Evolutionary conservation across 164 flowering plant species (phyloP).

Genomic region (Berberis thunbergii): DNA sequence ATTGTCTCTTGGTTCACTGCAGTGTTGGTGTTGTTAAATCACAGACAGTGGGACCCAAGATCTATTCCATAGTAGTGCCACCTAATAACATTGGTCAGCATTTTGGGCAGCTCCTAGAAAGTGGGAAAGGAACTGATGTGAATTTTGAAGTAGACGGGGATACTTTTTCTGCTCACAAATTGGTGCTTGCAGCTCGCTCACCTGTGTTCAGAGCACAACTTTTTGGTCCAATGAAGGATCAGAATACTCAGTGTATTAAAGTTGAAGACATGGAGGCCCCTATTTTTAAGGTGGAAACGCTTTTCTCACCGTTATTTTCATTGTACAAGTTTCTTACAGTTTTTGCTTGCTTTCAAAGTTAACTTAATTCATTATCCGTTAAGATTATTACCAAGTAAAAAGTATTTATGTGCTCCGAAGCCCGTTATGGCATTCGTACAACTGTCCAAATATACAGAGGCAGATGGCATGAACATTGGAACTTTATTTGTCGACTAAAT

Average conservation of each 20-base stretch:
- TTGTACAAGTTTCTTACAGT: not conserved
- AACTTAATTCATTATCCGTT: no score
- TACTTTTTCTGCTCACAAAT: slow-evolving; percentile 61
- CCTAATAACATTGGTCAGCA: slow-evolving; percentile 61
- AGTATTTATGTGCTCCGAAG: no score
- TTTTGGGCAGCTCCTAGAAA: slow-evolving; percentile 70
- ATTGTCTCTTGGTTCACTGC: slow-evolving; percentile 67
- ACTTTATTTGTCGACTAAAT: no score
- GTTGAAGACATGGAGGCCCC: slow-evolving; percentile 85
- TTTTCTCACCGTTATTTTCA: not conserved
- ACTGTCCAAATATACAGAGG: no score
- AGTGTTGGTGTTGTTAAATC: slow-evolving; percentile 82
- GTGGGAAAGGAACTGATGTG: slow-evolving; percentile 68
- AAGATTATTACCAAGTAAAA: no score
- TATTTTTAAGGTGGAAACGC: slow-evolving; percentile 59
- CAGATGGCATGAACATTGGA: no score
- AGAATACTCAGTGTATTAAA: slow-evolving; percentile 39
- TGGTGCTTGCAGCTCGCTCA: slow-evolving; percentile 87
- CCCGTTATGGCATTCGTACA: no score
- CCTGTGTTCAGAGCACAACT: slow-evolving; percentile 92
- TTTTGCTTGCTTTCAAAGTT: not conserved
- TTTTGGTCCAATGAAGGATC: slow-evolving; percentile 57
- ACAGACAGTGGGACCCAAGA: slow-evolving; percentile 75
- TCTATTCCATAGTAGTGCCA: slow-evolving; percentile 56
- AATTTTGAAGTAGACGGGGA: slow-evolving; percentile 76